Base-by-base conservation (phyloP, 2,329 filamentous ascomycete species). In the Arthrobotrys pseudoclavata region DNA sequence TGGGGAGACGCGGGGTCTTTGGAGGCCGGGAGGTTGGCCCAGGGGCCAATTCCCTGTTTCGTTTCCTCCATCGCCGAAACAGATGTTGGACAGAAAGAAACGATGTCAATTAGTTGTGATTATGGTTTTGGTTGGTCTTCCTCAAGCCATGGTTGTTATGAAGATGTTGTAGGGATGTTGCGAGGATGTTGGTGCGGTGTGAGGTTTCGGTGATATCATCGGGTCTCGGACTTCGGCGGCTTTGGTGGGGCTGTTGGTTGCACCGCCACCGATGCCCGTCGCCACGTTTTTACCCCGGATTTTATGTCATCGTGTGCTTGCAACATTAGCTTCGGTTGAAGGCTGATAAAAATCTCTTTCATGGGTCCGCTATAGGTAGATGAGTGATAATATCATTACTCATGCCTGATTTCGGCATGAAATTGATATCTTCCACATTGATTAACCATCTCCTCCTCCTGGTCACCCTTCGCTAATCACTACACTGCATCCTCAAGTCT, bases 161-260 rank as follows among this genome's bases (percentile, higher is more conserved):
- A 13, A 24, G 47, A n/a, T 1, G 31, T 9, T 34, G 4, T 10
- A 9, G 7, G 7, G 47, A 45, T 18, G 42, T 45, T 45, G 42
- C 20, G 13, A 40, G 42, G 9, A 7, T 24, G 45, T 10, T 47
- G 18, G 45, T 47, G 40, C 42, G 53, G 37, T 47, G 52, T 69
- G 69, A 72, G 60, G 69, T 72, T 66, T 62, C 20, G 20, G 40
- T 72, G 69, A 66, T 72, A 64, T 72, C 69, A 72, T 72, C 37
- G 60, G 47, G 18, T 20, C 48, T 72, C 37, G 60, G 47, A 4
- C 13, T 13, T 29, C 20, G 13, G 24, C 52, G 52, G 45, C 15
- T 10, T 53, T 53, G 60, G 48, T 48, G 57, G 68, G 68, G 45
- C 57, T 34, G 7, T 47, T 13, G 37, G 22, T 18, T 45, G 69